Evolutionary conservation across 73 alveolate species (phyloP), one percentile per base, ranked within the genome.

Genomic region (Effrenium voratum): DNA sequence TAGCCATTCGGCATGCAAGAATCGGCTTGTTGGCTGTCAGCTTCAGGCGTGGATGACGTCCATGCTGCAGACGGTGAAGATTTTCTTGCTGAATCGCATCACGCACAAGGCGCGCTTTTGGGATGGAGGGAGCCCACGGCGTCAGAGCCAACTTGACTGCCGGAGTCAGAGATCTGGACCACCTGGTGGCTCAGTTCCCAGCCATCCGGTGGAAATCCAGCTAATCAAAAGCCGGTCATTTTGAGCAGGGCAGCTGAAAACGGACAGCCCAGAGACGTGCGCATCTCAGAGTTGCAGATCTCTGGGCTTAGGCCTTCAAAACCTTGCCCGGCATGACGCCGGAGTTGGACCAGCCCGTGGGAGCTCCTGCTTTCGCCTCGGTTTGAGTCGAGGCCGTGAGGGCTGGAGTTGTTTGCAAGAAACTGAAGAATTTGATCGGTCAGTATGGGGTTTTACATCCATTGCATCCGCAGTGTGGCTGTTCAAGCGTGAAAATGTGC

Each of bases 21-120:
- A n/a, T n/a, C n/a, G n/a, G n/a, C n/a, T n/a, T n/a, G n/a, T n/a
- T n/a, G n/a, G n/a, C 63, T n/a, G 5, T 38, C 50, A 24, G 13
- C 34, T 45, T 12, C 38, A 76, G 98, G 99, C 99, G 8, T 99
- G 99, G 99, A 86, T 99, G 88, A 99, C 99, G 75, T 97, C 99
- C 60, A 98, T 99, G 86, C 99, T 99, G 99, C 99, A 99, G 94
- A 99, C 99, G 77, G 87, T 99, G 73, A 99, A 99, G 98, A 99
- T 99, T 63, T 99, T 99, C 99, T 99, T 99, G 94, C 99, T 99
- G 85, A 99, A 99, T 85, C 98, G 99, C 92, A 99, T 99, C 70
- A 99, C 99, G 41, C 99, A 99, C 85, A 75, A 76, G 98, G 98
- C 50, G 34, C 5, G 8, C n/a, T n/a, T n/a, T n/a, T n/a, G n/a